Evolutionary conservation across 495 filamentous ascomycete species (phyloP).

Genomic region (Chaetomium fimeti): DNA sequence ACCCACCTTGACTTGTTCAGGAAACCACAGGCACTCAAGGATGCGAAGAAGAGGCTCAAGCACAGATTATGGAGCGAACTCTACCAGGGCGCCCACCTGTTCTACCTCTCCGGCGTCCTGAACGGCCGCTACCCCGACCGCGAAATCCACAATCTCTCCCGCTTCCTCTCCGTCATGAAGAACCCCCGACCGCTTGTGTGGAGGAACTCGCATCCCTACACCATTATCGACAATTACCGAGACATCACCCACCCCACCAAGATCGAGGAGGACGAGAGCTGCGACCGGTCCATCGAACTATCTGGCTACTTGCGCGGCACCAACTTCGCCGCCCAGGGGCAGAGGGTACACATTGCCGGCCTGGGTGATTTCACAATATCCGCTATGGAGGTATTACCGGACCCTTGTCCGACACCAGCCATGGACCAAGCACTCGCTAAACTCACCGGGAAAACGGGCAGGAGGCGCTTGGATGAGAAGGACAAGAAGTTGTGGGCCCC

Average conservation of each 20-base stretch:
- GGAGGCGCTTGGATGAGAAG: conserved; percentile 83
- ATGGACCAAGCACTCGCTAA: conserved; percentile 84
- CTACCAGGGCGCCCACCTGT: conserved; percentile 93
- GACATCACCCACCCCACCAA: conserved; percentile 90
- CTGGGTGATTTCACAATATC: conserved; percentile 90
- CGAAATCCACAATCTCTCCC: conserved; percentile 90
- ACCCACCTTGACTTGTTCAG: conserved; percentile 95
- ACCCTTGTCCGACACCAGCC: conserved; percentile 91
- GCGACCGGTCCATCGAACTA: conserved; percentile 83
- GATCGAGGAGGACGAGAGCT: conserved; percentile 82
- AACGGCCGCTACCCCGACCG: conserved; percentile 96
- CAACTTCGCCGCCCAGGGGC: conserved; percentile 85
- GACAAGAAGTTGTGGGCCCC: conserved; percentile 94
- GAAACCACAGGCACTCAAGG: conserved; percentile 82
- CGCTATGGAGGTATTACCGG: conserved; percentile 79
- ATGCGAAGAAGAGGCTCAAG: conserved; percentile 93
- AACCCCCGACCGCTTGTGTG: conserved; percentile 94
- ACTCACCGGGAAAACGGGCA: conserved; percentile 70
- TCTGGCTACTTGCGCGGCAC: conserved; percentile 96
- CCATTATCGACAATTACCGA: conserved; percentile 86
- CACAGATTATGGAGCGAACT: conserved; percentile 94
- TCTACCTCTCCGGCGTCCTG: conserved; percentile 91
- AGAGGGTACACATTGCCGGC: conserved; percentile 87
- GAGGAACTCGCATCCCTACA: conserved; percentile 94
- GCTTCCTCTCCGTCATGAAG: conserved; percentile 98